These are phyloP conservation scores for Parastagonospora nodorum DNA, from an alignment of 2,329 filamentous ascomycete species.

Conservation along the genomic window DNA sequence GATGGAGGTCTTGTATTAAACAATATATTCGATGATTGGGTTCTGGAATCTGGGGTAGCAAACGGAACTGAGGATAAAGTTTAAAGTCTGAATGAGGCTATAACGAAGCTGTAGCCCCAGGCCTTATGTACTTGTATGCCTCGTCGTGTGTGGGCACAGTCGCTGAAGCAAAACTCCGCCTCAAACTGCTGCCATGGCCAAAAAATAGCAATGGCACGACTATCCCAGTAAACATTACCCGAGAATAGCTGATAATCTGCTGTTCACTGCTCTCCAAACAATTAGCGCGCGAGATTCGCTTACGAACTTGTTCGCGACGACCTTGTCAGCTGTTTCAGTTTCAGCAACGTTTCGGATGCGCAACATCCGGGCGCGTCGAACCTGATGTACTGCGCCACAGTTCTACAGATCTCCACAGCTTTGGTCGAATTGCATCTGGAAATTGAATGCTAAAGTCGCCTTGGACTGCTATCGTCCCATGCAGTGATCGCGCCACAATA, in stretches of 20 bases:
- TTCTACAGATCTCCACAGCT: neutral
- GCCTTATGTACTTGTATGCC: slow-evolving; percentile 19
- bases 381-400: neutral
- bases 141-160: slow-evolving; percentile 4
- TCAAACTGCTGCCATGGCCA: slow-evolving; percentile 17
- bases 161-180: slow-evolving; percentile 14
- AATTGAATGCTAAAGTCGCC: too few relatives aligned
- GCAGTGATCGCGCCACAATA: neutral
- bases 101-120: slow-evolving; percentile 6
- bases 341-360: slow-evolving; percentile 27
- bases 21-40: neutral
- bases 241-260: slow-evolving; percentile 10
- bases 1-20: slow-evolving; percentile 5
- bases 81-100: neutral
- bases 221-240: slow-evolving; percentile 3
- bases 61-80: neutral
- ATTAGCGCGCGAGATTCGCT: slow-evolving; percentile 19
- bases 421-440: neutral
- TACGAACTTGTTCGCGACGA: slow-evolving; percentile 6
- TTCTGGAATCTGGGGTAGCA: too few relatives aligned
- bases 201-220: neutral
- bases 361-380: slow-evolving; percentile 18
- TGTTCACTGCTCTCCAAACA: slow-evolving; percentile 14
- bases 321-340: slow-evolving; percentile 30
- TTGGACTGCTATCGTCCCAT: neutral